phyloP scores from a whole-genome alignment of 805 yeast genomes.

The Kockiozyma suomiensis region DNA sequence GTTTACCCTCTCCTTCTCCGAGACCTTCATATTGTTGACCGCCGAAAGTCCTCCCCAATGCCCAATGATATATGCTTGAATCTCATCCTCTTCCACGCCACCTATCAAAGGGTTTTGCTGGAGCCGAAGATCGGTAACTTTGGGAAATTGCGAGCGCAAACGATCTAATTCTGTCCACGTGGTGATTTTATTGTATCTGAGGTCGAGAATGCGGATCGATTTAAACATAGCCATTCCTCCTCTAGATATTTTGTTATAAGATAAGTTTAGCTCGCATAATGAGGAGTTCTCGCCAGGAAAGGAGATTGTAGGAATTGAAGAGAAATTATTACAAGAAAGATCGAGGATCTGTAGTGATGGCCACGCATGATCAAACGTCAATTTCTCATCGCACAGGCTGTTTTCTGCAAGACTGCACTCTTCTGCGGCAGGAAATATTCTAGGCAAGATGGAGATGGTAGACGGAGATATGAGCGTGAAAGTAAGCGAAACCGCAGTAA shows the following conservation, averaged over 20 bases:
- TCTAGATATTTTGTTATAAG: constrained; percentile 44
- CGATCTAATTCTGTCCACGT: constrained; percentile 56
- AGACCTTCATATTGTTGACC: constrained; percentile 62
- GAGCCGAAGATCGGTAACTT: constrained; percentile 52
- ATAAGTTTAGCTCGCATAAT: constrained; percentile 42
- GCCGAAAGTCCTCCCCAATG: constrained; percentile 46
- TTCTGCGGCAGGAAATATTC: constrained; percentile 46
- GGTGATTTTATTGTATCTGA: constrained; percentile 54
- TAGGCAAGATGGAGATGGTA: constrained; percentile 26
- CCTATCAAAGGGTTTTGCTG: constrained; percentile 55
- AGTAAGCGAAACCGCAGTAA: constrained; percentile 34
- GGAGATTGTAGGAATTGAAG: constrained; percentile 38
- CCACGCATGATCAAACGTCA: constrained; percentile 19
- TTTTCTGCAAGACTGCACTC: constrained; percentile 46
- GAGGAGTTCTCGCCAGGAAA: background rate
- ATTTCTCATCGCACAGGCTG: background rate
- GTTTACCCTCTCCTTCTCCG: constrained; percentile 53
- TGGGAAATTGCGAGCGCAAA: constrained; percentile 47
- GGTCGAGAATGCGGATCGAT: constrained; percentile 47
- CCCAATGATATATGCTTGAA: constrained; percentile 49
- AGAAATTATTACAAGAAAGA: constrained; percentile 51
- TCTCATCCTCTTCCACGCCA: constrained; percentile 36
- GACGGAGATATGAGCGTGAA: constrained; percentile 27
- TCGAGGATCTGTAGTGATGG: constrained; percentile 39
- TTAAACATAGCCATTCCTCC: background rate